Evolutionary conservation across 2,329 filamentous ascomycete species (phyloP).

Genomic region (Colletotrichum paranaense): DNA sequence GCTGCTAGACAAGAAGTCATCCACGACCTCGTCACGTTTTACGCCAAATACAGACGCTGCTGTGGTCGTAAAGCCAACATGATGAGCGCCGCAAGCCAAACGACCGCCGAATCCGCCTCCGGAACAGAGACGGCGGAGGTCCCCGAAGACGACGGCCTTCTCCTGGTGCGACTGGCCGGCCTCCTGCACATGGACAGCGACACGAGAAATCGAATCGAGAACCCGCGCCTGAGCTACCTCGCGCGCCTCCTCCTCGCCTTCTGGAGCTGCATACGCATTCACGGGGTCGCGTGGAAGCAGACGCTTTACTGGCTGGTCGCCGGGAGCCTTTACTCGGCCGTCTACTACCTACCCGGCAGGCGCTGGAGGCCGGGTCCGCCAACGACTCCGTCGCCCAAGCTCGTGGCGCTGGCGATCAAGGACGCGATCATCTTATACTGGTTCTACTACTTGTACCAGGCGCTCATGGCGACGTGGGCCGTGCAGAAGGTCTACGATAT

Average conservation of each 20-base stretch:
- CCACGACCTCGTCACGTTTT: not conserved
- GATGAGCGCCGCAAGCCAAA: too few species aligned
- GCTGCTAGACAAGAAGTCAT: not conserved
- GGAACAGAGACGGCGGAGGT: too few species aligned
- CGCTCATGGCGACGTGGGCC: not conserved
- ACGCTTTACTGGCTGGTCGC: too few species aligned
- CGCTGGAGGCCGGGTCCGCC: not conserved
- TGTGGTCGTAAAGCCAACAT: not conserved
- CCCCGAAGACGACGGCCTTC: not conserved
- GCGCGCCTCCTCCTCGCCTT: not conserved
- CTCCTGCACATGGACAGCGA: not conserved
- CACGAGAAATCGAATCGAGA: not conserved
- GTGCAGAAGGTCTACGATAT: conserved; percentile 4
- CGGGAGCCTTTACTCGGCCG: not conserved
- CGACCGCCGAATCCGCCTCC: too few species aligned
- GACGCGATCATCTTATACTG: not conserved
- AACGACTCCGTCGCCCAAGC: not conserved
- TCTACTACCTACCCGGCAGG: not conserved
- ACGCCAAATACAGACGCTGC: not conserved
- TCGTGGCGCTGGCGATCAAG: not conserved
- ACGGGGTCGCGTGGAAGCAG: not conserved
- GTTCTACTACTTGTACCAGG: not conserved
- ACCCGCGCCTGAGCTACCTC: not conserved
- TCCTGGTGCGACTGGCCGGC: not conserved
- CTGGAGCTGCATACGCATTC: not conserved